phyloP scores from a whole-genome alignment of 202 grass and related monocot genomes.

The Setaria italica region DNA sequence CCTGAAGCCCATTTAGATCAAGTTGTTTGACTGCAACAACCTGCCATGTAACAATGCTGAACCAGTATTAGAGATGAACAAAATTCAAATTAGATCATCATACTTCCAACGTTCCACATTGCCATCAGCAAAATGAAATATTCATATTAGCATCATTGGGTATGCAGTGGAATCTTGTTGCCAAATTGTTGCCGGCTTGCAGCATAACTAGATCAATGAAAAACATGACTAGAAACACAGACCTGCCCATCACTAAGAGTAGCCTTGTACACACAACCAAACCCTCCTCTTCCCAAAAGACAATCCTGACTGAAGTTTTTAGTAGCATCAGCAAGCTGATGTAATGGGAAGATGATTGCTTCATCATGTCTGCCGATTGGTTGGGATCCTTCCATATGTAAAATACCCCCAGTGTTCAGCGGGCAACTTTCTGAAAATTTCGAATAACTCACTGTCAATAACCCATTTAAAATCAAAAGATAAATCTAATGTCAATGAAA shows the following conservation, averaged over 20 bases:
- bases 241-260: constrained; percentile 63
- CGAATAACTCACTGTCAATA: constrained; percentile 29
- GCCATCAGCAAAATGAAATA: neutral
- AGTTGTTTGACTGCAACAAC: constrained; percentile 88
- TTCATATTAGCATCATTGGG: neutral
- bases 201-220: constrained; percentile 11
- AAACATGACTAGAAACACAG: constrained; percentile 29
- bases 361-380: constrained; percentile 18
- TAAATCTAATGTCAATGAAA: neutral
- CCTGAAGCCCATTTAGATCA: constrained; percentile 79
- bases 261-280: constrained; percentile 78
- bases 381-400: constrained; percentile 19
- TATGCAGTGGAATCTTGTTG: neutral
- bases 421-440: constrained; percentile 50
- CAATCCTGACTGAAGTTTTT: constrained; percentile 63
- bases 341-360: constrained; percentile 58
- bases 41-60: constrained; percentile 47
- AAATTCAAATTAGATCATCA: neutral
- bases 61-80: constrained; percentile 31
- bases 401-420: constrained; percentile 30
- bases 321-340: constrained; percentile 67
- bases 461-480: constrained; percentile 33
- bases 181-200: neutral
- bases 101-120: constrained; percentile 21
- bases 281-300: constrained; percentile 74